A percentile compares a stretch with the other conserved stretches of the same genome.
Conservation (phyloP, 306 rosid species). For the Aeschynomene evenia region DNA sequence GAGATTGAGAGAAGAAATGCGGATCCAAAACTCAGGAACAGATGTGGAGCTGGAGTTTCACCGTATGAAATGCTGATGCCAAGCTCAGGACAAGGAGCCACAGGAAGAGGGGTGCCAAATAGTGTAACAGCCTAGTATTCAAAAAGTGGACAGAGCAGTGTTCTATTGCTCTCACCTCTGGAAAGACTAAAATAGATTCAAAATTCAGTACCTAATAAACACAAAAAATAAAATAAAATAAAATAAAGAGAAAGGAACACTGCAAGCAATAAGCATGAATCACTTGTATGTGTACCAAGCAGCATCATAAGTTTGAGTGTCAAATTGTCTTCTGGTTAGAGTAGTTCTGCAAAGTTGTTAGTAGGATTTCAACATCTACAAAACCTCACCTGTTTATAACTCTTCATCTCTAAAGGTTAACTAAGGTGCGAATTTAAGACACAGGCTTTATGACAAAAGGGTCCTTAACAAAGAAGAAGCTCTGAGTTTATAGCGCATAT, state of each 20-base stretch:
- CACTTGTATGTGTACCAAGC: neutral
- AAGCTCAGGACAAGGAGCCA: slow-evolving; percentile 39
- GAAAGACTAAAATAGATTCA: neutral
- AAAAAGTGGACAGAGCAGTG: neutral
- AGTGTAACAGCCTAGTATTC: slow-evolving; percentile 35
- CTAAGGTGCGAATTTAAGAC: neutral
- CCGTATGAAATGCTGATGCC: slow-evolving; percentile 47
- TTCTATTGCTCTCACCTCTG: neutral
- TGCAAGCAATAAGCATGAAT: neutral
- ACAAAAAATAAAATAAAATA: neutral
- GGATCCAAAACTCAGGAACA: slow-evolving; percentile 37
- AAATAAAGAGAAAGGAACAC: neutral
- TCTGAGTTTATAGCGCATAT: neutral
- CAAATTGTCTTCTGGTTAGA: neutral
- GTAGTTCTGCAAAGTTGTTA: neutral
- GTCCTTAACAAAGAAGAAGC: neutral
- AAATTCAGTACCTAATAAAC: neutral
- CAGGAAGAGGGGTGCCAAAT: slow-evolving; percentile 50
- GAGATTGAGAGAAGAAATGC: slow-evolving; percentile 42
- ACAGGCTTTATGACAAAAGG: neutral
- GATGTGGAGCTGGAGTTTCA: slow-evolving; percentile 36
- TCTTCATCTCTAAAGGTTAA: slow-evolving; percentile 26
- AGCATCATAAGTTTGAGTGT: neutral
- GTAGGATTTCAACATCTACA: neutral
- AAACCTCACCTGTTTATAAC: neutral